Base-by-base conservation (phyloP, 192 early-diverging fungal genomes). In the Dimargaris xerosporica region DNA sequence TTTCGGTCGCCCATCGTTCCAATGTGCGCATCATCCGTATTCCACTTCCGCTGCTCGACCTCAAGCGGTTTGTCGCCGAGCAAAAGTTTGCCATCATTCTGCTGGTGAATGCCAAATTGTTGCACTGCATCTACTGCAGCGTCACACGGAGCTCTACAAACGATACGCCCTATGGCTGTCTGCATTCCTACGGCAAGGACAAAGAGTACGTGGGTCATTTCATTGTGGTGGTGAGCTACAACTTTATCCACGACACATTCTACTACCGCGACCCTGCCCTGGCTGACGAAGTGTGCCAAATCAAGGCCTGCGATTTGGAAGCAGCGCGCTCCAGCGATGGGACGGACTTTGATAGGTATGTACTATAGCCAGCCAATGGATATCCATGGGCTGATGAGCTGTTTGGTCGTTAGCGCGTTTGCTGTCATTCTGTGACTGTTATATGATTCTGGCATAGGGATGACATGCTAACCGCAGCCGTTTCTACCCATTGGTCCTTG, bases 231-330 rank as follows among this genome's bases (percentile, higher is more conserved):
- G 83, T 91, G 46, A 87, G 82, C 5, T 95, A 91, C 64, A 87
- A 92, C 47, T 81, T 84, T 1, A 77, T 79, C 25, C 75, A 76
- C 29, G 90, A 95, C 72, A 60, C 78, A 65, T 90, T 95, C 65
- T 75, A 87, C 21, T 91, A 90, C 63, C 82, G 93, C 58, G 90
- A 95, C 64, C 93, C 93, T 9, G 89, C 85, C 13, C 78, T 83
- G 10, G 68, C 69, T 0, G 81, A 85, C 43, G 78, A 85, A 50
- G 69, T 89, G 58, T 95, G 93, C 66, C 71, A 77, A 21, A 77
- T 91, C 12, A 65, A 79, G 2, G 82, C 82, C 7, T 62, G 66
- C 7, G 76, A 69, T 23, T 67, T 95, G 29, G 84, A 95, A 21
- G 62, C 63, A 15, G 90, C 93, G 4, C 77, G 85, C 52, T 71